Evolutionary conservation across 2,329 filamentous ascomycete species (phyloP).

Genomic region (Dissoconium aciculare): DNA sequence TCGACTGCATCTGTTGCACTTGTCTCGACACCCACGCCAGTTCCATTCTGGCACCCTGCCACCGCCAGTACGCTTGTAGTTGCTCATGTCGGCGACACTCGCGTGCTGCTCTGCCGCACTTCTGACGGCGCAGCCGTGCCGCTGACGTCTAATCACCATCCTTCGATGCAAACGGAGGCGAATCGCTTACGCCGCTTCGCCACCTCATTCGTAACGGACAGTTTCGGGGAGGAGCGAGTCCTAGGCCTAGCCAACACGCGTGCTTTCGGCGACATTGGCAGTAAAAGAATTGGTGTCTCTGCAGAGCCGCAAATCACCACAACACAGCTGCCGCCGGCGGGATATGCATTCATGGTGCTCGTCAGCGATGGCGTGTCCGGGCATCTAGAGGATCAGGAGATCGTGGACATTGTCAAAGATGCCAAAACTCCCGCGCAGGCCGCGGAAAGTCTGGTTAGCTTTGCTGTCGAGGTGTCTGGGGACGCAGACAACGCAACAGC

Average conservation of each 20-base stretch:
- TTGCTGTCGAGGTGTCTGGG: conserved; percentile 66
- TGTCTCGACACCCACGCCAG: conserved; percentile 80
- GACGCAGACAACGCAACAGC: conserved; percentile 51
- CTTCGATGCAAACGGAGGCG: conserved; percentile 70
- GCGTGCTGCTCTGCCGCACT: conserved; percentile 79
- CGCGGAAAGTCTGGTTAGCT: conserved; percentile 62
- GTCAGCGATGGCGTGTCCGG: conserved; percentile 82
- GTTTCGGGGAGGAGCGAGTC: conserved; percentile 93
- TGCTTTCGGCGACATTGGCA: conserved; percentile 81
- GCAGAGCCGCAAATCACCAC: conserved; percentile 82
- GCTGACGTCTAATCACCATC: conserved; percentile 82
- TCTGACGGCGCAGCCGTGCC: conserved; percentile 65
- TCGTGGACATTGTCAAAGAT: conserved; percentile 92
- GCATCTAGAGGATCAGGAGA: conserved; percentile 78
- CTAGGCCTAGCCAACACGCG: conserved; percentile 85
- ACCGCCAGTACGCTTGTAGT: conserved; percentile 71
- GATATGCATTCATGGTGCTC: conserved; percentile 80
- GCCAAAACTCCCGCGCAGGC: conserved; percentile 80
- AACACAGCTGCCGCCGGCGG: conserved; percentile 63
- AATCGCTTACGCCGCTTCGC: conserved; percentile 74
- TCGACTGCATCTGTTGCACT: conserved; percentile 82
- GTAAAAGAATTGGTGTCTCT: conserved; percentile 83
- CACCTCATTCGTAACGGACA: conserved; percentile 78
- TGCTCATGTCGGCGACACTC: conserved; percentile 86
- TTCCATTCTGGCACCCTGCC: conserved; percentile 88